These are phyloP conservation scores for Ascochyta rabiei DNA, from an alignment of 2,329 filamentous ascomycete species.

Conservation along the genomic window DNA sequence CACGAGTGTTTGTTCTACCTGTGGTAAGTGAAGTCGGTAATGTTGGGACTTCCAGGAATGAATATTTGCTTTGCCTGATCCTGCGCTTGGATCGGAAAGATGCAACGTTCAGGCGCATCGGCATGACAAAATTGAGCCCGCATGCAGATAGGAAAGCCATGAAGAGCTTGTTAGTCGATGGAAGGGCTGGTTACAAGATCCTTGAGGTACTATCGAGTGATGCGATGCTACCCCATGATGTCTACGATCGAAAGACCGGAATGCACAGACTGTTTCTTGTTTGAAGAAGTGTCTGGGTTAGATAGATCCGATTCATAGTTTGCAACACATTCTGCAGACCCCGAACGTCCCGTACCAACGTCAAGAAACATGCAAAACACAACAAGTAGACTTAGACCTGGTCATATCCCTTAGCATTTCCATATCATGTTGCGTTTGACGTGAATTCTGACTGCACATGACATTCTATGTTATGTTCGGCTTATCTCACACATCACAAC, in stretches of 20 bases:
- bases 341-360: no score
- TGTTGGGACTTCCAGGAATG: background rate
- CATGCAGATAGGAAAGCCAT: background rate
- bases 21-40: background rate
- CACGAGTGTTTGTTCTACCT: constrained; percentile 7
- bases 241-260: background rate
- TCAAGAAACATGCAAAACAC: no score
- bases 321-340: no score
- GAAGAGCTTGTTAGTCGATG: background rate
- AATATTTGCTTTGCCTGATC: background rate
- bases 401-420: no score
- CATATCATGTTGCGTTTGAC: no score
- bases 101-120: background rate
- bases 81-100: background rate
- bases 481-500: no score
- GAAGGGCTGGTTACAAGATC: background rate
- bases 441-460: no score
- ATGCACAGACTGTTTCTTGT: background rate
- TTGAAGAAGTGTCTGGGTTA: background rate
- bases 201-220: background rate
- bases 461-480: no score
- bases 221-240: background rate
- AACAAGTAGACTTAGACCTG: no score
- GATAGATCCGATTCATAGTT: background rate
- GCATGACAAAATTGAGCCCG: background rate